Percentiles rank a stretch among this genome's conserved stretches.
These are phyloP conservation scores for Lolium multiflorum DNA, from an alignment of 176 grass and related monocot species.

Conservation along the genomic window DNA sequence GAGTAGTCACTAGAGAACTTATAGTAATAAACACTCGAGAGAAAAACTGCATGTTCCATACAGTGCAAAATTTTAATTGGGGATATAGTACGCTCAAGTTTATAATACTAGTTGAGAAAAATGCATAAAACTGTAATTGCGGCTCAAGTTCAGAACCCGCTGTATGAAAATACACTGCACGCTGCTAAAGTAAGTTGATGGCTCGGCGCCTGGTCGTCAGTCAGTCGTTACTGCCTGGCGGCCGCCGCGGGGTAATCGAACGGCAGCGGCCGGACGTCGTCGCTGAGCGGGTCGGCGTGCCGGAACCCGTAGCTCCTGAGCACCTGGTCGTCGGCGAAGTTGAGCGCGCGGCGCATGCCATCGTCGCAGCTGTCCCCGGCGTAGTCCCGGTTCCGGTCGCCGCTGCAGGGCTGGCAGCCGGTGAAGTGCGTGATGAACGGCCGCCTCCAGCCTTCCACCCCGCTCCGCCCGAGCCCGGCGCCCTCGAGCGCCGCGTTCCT, in stretches of 20 bases:
- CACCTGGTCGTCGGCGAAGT: slow-evolving; percentile 96
- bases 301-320: slow-evolving; percentile 70
- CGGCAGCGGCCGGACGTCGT: slow-evolving; percentile 58
- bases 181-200: neutral
- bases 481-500: slow-evolving; percentile 48
- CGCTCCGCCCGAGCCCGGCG: slow-evolving; percentile 48
- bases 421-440: slow-evolving; percentile 96
- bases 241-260: slow-evolving; percentile 62
- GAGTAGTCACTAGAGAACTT: neutral
- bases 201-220: neutral
- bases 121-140: neutral
- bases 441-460: slow-evolving; percentile 48
- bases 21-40: neutral
- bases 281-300: slow-evolving; percentile 51
- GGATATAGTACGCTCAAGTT: neutral
- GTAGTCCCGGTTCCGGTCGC: slow-evolving; percentile 74
- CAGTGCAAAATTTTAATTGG: no score
- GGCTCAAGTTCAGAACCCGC: neutral
- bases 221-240: neutral
- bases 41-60: no score
- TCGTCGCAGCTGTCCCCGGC: slow-evolving; percentile 65
- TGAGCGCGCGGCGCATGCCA: slow-evolving; percentile 76
- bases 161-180: neutral
- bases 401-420: slow-evolving; percentile 94
- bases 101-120: neutral